Evolutionary conservation across 2,329 filamentous ascomycete genomes (phyloP).

Genomic region (Epichloe bromicola): DNA sequence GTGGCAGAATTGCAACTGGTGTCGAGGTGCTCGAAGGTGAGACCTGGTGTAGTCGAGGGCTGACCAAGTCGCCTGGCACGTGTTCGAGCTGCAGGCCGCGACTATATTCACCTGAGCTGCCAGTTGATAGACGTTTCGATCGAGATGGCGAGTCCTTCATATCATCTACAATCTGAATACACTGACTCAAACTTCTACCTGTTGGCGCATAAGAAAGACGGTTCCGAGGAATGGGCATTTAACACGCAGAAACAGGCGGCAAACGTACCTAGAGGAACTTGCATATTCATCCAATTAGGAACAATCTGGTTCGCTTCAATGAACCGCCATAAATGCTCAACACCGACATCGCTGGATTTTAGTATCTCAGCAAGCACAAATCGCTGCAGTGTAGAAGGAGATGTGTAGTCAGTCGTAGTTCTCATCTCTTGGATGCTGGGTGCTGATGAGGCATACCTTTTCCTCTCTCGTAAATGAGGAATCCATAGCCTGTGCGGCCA

Average conservation of each 20-base stretch:
- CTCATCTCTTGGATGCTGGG: background rate
- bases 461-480: constrained; percentile 6
- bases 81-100: background rate
- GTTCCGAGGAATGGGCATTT: background rate
- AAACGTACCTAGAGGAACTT: constrained; percentile 31
- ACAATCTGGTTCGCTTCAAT: constrained; percentile 28
- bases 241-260: background rate
- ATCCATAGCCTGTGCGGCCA: constrained; percentile 2
- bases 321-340: constrained; percentile 33
- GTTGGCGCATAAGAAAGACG: background rate
- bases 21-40: constrained; percentile 1
- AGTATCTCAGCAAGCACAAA: constrained; percentile 46
- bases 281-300: constrained; percentile 35
- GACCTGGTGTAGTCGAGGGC: background rate
- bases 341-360: constrained; percentile 39
- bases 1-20: constrained; percentile 12
- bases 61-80: background rate
- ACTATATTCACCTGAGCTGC: constrained; percentile 20
- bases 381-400: constrained; percentile 25
- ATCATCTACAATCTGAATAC: constrained; percentile 26
- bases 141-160: constrained; percentile 19
- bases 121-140: constrained; percentile 24
- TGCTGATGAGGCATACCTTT: constrained; percentile 6
- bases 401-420: background rate
- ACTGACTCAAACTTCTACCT: constrained; percentile 37